Evolutionary conservation across 768 basidiomycete genomes (phyloP).

Genomic region (Galerina sulciceps): DNA sequence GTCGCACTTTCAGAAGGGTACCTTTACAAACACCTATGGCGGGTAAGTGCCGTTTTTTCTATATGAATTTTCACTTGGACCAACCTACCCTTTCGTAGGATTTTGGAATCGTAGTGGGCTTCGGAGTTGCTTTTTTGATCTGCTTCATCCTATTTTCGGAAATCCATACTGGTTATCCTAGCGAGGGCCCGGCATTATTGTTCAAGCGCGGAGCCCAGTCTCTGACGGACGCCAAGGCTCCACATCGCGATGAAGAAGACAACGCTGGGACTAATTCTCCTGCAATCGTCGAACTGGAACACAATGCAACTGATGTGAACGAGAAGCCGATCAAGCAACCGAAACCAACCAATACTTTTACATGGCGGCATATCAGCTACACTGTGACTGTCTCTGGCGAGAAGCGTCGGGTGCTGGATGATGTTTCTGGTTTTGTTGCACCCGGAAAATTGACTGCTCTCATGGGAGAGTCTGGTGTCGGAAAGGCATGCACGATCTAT

Average conservation of each 20-base stretch:
- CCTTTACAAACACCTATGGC: constrained; percentile 42
- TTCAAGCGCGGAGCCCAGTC: constrained; percentile 61
- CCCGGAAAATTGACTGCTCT: constrained; percentile 82
- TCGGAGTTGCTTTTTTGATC: constrained; percentile 61
- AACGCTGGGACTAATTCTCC: constrained; percentile 19
- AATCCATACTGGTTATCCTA: constrained; percentile 43
- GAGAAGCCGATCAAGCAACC: constrained; percentile 42
- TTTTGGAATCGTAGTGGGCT: constrained; percentile 71
- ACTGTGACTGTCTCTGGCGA: constrained; percentile 58
- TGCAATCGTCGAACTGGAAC: constrained; percentile 7
- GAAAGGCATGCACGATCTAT: constrained; percentile 43
- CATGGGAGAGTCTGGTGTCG: constrained; percentile 65
- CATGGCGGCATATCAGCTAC: constrained; percentile 78
- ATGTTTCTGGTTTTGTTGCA: constrained; percentile 79
- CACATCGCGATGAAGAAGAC: constrained; percentile 36
- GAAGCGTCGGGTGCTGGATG: constrained; percentile 58
- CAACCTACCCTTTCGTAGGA: constrained; percentile 42
- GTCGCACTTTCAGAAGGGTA: constrained; percentile 54
- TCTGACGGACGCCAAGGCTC: constrained; percentile 34
- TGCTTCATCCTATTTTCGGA: constrained; percentile 66
- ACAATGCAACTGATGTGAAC: constrained; percentile 17
- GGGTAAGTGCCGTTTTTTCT: constrained; percentile 31
- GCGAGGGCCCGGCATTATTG: constrained; percentile 48
- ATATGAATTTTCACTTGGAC: background rate
- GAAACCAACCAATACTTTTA: constrained; percentile 66